Evolutionary conservation across 257 asterid species (phyloP).

Genomic region (Solanum tarapatanum): DNA sequence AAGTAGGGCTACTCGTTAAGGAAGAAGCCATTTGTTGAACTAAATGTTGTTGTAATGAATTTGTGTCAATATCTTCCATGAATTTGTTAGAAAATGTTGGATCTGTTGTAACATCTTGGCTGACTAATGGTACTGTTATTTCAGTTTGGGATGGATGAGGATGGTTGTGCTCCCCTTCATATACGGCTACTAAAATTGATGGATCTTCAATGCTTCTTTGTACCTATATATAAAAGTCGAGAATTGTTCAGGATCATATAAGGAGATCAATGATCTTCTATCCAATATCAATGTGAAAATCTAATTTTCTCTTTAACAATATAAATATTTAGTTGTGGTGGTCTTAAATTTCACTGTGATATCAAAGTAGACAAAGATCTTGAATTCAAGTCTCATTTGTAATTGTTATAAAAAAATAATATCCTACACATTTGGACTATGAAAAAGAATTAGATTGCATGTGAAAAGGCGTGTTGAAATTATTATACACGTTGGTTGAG

Average conservation of each 20-base stretch:
- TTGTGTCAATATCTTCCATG: conserved; percentile 9
- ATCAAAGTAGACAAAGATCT: background rate
- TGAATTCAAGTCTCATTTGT: background rate
- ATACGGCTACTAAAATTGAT: conserved; percentile 47
- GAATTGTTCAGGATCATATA: background rate
- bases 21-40: conserved; percentile 61
- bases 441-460: background rate
- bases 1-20: conserved; percentile 46
- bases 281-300: background rate
- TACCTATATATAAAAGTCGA: conserved; percentile 28
- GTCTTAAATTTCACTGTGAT: background rate
- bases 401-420: background rate
- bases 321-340: background rate
- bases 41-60: conserved; percentile 21
- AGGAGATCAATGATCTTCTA: background rate
- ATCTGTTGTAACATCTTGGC: conserved; percentile 5
- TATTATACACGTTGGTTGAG: background rate
- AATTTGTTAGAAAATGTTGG: conserved; percentile 14
- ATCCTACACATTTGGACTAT: background rate
- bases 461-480: background rate
- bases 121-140: conserved; percentile 2
- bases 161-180: conserved; percentile 77
- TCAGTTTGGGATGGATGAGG: conserved; percentile 23
- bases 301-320: background rate
- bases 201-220: conserved; percentile 63